phyloP scores from a whole-genome alignment of 352 stramenopile genomes.

The Phytophthora nicotianae region DNA sequence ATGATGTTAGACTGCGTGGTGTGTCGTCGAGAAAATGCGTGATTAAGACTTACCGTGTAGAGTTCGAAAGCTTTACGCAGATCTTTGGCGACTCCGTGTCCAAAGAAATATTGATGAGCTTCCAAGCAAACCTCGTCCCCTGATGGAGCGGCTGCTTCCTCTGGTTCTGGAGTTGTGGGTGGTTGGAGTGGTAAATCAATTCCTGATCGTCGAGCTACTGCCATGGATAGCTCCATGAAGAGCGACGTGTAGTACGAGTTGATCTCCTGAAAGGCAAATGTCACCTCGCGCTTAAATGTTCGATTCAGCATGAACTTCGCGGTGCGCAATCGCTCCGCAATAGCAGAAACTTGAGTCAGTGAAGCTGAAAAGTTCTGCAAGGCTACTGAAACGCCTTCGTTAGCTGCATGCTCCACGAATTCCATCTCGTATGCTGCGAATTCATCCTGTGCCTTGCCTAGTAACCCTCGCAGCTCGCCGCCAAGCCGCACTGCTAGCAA shows the following conservation, averaged over 20 bases:
- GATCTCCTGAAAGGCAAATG: constrained; percentile 87
- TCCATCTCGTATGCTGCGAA: constrained; percentile 63
- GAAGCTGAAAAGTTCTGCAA: constrained; percentile 80
- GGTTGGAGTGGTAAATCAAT: constrained; percentile 57
- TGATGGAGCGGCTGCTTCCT: constrained; percentile 15
- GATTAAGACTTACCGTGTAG: constrained; percentile 50
- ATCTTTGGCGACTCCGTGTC: constrained; percentile 49
- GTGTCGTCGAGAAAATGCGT: not conserved
- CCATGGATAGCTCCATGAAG: constrained; percentile 85
- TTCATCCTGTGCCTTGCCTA: constrained; percentile 84
- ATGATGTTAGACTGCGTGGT: constrained; percentile 2
- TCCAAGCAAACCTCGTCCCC: constrained; percentile 52
- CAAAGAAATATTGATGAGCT: constrained; percentile 71
- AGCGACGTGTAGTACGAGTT: constrained; percentile 86
- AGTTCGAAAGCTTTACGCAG: constrained; percentile 48
- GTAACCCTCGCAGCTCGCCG: constrained; percentile 69
- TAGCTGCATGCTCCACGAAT: constrained; percentile 59
- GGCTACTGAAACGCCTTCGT: constrained; percentile 66
- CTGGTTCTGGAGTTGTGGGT: constrained; percentile 18
- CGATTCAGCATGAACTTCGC: constrained; percentile 80
- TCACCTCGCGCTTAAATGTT: constrained; percentile 74
- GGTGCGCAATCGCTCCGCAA: constrained; percentile 57
- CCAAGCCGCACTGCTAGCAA: constrained; percentile 66
- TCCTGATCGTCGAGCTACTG: constrained; percentile 56
- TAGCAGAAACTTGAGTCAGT: constrained; percentile 55